Base-by-base conservation (phyloP, 2,329 filamentous ascomycete genomes). In the Ophiostoma ulmi region DNA sequence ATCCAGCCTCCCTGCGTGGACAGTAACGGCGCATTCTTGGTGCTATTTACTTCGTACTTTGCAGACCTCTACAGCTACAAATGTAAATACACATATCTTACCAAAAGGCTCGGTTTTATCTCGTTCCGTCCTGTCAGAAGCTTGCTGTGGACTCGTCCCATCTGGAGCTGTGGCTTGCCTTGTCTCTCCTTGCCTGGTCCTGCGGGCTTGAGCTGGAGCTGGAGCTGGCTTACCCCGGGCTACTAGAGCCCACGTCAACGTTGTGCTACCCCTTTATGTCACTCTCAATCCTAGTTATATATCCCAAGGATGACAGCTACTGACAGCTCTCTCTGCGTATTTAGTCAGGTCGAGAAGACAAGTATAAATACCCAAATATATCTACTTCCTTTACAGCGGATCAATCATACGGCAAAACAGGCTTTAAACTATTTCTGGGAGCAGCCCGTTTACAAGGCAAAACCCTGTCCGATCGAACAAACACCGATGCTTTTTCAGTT, bases 361-460 rank as follows among this genome's bases (percentile, higher is more conserved):
- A 58, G 11, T 26, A n/a, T 26, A 58, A 11, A 58, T 22, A 3
- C 39, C 14, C 39, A 5, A 48, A 20, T 48, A 5, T 5, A 17
- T 48, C 44, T 20, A 48, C 8, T 58, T 13, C 22, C 52, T 58
- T 17, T 58, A 26, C n/a, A 7, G 58, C 58, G 58, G 26, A 26
- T 63, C 26, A 63, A 63, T 63, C 58, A 31, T 26, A 63, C 58
- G 58, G 58, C 58, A 63, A 63, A 63, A 36, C 26, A 26, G 58
- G 58, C 58, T 35, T 26, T 63, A 63, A 35, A 14, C 58, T 63
- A 35, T 63, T 63, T 63, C 22, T 63, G 58, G 58, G 58, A 63
- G 26, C 26, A 17, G 26, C 26, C 58, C 58, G 58, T 63, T 63
- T 63, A 63, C 58, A 58, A 26, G 52, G 52, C 52, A 26, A 26